Evolutionary conservation across 495 filamentous ascomycete genomes (phyloP), one percentile per base, ranked within the genome.

Genomic region (Aspergillus ostianus): DNA sequence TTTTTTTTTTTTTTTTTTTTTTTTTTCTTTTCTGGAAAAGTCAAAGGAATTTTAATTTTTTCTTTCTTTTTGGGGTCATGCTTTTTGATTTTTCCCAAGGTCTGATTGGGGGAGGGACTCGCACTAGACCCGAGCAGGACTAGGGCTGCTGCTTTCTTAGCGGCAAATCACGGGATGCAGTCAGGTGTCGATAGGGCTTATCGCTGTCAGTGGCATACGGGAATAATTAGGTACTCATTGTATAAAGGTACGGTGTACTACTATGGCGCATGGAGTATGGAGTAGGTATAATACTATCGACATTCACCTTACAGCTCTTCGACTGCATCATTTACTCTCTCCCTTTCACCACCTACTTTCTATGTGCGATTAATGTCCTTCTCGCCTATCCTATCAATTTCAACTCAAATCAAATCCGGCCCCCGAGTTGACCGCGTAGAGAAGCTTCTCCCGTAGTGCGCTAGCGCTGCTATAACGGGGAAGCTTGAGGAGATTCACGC

Each of bases 351-450:
- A 47, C 23, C 23, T 26, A 26, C 23, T 23, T 41, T 47, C 54
- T 56, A 47, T 48, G 32, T 55, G 44, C 21, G 15, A 53, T 53
- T 29, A n/a, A 32, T 32, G 12, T 30, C 18, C 23, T 47, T 36
- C 36, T 23, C 9, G 3, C 23, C 19, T 45, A 29, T 27, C 29
- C 47, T 32, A 0, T 20, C 54, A 30, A 10, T 36, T 53, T 74
- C 61, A 95, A 74, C 89, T 92, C 66, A 99, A 78, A 80, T 99
- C 93, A 75, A 99, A 99, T 10, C 94, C 94, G 48, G 94, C 94
- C 15, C 92, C 93, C 12, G 91, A 88, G 66, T 88, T 91, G 19
- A 97, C 88, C 21, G 93, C 93, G 75, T 97, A 97, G 32, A 98
- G 72, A 59, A 98, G 70, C 71, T 96, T 96, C 64, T 84, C 82